Evolutionary conservation across 1,139 yeast species (phyloP).

Genomic region (Protomyces arabidopsidicola): DNA sequence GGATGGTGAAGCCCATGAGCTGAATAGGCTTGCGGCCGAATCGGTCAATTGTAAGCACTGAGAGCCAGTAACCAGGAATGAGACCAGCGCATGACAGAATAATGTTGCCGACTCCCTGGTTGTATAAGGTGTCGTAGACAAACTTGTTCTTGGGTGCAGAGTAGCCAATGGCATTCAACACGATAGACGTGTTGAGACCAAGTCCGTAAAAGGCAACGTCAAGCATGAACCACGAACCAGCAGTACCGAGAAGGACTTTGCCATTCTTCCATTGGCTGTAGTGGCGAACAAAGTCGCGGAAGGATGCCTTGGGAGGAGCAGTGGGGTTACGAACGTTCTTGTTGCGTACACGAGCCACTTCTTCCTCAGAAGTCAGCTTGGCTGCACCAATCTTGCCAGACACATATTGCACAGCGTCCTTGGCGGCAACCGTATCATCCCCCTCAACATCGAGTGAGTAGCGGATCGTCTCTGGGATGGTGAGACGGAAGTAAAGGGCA

Average conservation of each 20-base stretch:
- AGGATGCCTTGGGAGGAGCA: constrained; percentile 49
- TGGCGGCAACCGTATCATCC: constrained; percentile 47
- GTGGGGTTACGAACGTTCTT: constrained; percentile 53
- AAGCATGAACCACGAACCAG: constrained; percentile 92
- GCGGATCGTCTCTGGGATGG: constrained; percentile 92
- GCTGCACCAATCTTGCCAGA: constrained; percentile 38
- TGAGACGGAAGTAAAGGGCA: constrained; percentile 82
- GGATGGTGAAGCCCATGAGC: constrained; percentile 62
- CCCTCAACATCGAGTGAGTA: constrained; percentile 68
- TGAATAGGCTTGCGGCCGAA: constrained; percentile 81
- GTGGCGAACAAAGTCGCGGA: constrained; percentile 47
- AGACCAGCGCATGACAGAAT: constrained; percentile 88
- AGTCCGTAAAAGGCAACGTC: constrained; percentile 95
- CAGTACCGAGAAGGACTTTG: constrained; percentile 83
- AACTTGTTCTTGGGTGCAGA: constrained; percentile 53
- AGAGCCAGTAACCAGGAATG: constrained; percentile 83
- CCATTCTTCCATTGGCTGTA: constrained; percentile 86
- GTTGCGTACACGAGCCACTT: constrained; percentile 50
- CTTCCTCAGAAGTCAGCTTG: constrained; percentile 40
- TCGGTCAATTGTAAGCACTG: constrained; percentile 70
- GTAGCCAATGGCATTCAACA: constrained; percentile 78
- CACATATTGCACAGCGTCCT: constrained; percentile 46
- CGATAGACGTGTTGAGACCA: constrained; percentile 70
- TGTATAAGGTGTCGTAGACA: constrained; percentile 64
- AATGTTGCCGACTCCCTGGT: constrained; percentile 53